Evolutionary conservation across 1,284 basidiomycete genomes (phyloP), one percentile per base, ranked within the genome.

Genomic region (Xerocomus amazonicus): DNA sequence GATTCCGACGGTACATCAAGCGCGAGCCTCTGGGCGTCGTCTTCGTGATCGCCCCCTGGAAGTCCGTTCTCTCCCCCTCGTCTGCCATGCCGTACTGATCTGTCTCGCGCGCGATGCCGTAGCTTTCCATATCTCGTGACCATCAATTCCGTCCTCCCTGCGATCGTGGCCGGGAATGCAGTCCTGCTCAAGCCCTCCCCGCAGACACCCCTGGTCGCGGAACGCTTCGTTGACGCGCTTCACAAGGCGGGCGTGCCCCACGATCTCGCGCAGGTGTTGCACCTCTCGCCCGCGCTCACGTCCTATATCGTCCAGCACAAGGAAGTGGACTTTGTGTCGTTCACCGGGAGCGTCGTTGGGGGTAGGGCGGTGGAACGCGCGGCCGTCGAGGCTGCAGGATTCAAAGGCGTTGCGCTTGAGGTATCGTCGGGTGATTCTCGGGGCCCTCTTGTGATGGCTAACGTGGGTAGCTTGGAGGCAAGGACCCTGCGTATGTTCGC

Each of bases 141-240:
- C 33, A 81, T 97, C 68, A 97, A 97, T 70, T 84, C 90, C 2
- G 83, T 97, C 47, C 78, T 97, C 29, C 94, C 94, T 2, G 91
- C 92, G 1, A 73, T 97, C 52, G 74, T 96, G 34, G 82, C 91
- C 6, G 92, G 95, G 27, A 97, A 98, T 67, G 73, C 90, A 0
- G 90, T 97, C 13, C 70, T 97, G 43, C 74, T 97, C 65, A 98
- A 97, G 69, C 93, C 95, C 0, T 95, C 93, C 3, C 95, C 95
- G 1, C 95, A 97, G 67, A 97, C 94, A 0, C 95, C 95, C 27
- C 71, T 92, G 38, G 84, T 84, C 0, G 92, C 90, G 4, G 92
- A 97, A 67, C 81, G 90, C 17, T 80, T 97, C 57, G 79, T 82
- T 3, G 66, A 74, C 32, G 85, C 89, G 0, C 78, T 93, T 43